phyloP scores from a whole-genome alignment of 225 moss, liverwort and hornwort species.

The Polytrichum commune region DNA sequence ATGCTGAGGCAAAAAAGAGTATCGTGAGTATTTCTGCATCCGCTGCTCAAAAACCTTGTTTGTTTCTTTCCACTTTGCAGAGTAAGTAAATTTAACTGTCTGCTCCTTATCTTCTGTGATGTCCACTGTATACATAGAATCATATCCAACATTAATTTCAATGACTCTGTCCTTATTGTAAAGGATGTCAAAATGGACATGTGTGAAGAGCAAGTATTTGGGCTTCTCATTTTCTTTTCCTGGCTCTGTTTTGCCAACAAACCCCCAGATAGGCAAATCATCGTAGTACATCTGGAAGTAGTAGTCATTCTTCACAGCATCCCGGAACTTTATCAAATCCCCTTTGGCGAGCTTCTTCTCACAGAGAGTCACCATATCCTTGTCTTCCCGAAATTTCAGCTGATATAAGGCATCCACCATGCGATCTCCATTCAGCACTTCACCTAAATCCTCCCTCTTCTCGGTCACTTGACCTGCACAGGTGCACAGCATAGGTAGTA shows the following conservation, averaged over 20 bases:
- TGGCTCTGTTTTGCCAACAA: constrained; percentile 67
- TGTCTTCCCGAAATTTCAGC: constrained; percentile 71
- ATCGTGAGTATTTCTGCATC: constrained; percentile 81
- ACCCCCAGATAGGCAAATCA: constrained; percentile 94
- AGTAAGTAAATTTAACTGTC: constrained; percentile 75
- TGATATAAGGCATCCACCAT: constrained; percentile 85
- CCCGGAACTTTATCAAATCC: constrained; percentile 64
- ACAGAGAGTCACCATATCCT: constrained; percentile 61
- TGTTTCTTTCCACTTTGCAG: constrained; percentile 67
- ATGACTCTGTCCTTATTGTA: constrained; percentile 87
- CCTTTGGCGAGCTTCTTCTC: constrained; percentile 42
- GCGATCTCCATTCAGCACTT: constrained; percentile 93
- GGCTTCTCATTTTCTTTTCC: constrained; percentile 23
- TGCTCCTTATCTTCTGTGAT: constrained; percentile 73
- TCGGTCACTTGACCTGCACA: constrained; percentile 69
- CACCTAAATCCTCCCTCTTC: constrained; percentile 95
- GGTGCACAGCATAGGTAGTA: background rate
- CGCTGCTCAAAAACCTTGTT: constrained; percentile 65
- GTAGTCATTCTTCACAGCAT: constrained; percentile 88
- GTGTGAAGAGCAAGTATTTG: constrained; percentile 67
- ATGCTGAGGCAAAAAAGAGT: constrained; percentile 82
- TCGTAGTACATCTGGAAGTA: constrained; percentile 99
- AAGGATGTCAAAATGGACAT: constrained; percentile 77
- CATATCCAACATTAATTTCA: constrained; percentile 75
- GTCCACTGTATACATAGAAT: constrained; percentile 63